Evolutionary conservation across 345 rosid genomes (phyloP).

Genomic region (Alliaria petiolata): DNA sequence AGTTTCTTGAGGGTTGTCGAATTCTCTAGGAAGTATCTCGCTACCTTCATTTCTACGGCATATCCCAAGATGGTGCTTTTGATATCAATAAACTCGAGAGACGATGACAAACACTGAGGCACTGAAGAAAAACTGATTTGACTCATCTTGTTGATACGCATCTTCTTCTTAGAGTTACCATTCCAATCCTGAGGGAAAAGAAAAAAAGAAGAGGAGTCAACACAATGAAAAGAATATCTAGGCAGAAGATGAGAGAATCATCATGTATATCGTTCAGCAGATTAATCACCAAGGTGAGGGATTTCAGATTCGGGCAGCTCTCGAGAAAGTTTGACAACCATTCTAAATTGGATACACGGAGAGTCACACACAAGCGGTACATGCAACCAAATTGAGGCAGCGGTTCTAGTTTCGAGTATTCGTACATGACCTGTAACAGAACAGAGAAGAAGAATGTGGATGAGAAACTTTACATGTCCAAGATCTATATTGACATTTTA

Average conservation of each 20-base stretch:
- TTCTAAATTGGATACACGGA: not conserved
- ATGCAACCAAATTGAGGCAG: not conserved
- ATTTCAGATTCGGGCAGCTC: conserved; percentile 2
- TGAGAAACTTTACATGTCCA: not conserved
- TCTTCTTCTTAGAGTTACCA: not conserved
- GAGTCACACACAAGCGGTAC: not conserved
- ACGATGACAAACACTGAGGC: not conserved
- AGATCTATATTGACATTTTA: not conserved
- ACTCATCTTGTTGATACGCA: not conserved
- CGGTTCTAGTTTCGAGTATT: not conserved
- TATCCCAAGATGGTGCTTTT: not conserved
- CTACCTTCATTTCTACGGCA: not conserved
- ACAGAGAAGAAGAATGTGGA: not conserved
- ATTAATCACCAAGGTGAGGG: not conserved
- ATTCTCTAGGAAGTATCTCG: not conserved
- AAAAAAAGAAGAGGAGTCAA: not conserved
- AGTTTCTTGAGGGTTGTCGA: not conserved
- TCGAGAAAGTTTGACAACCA: not conserved
- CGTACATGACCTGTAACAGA: not conserved
- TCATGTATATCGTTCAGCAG: not conserved
- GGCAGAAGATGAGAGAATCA: too few relatives aligned
- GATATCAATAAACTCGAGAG: too few relatives aligned
- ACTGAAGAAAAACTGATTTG: not conserved
- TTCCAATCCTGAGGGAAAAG: not conserved
- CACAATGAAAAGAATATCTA: not conserved